phyloP scores from a whole-genome alignment of 1,139 yeast genomes.

The Suhomyces bribrorum region DNA sequence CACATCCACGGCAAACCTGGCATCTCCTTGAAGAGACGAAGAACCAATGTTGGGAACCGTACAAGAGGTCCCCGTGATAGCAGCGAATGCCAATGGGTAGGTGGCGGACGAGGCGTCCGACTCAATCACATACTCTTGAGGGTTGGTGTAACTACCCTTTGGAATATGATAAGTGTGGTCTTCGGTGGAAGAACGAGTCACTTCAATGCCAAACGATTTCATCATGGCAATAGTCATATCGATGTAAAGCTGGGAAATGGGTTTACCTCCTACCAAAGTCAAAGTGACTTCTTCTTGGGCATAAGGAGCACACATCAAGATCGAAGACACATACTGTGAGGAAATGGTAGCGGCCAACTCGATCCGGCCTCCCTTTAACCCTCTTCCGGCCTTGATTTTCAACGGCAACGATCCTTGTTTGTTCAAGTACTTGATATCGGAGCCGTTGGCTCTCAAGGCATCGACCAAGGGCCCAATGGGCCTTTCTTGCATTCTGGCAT shows the following conservation, averaged over 20 bases:
- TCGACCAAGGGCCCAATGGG: conserved; percentile 97
- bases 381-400: conserved; percentile 65
- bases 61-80: conserved; percentile 91
- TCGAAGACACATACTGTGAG: conserved; percentile 95
- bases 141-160: conserved; percentile 75
- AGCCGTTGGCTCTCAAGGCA: conserved; percentile 81
- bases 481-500: conserved; percentile 95
- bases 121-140: conserved; percentile 83
- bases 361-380: conserved; percentile 86
- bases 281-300: conserved; percentile 87
- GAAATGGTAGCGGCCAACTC: conserved; percentile 95
- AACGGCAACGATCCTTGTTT: conserved; percentile 85
- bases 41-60: conserved; percentile 95
- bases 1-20: conserved; percentile 92
- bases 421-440: conserved; percentile 69
- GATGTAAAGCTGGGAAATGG: conserved; percentile 91
- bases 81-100: conserved; percentile 96
- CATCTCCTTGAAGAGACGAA: conserved; percentile 93
- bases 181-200: conserved; percentile 69
- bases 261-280: conserved; percentile 91
- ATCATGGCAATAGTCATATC: conserved; percentile 98
- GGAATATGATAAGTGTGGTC: conserved; percentile 89
- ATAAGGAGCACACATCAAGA: conserved; percentile 97
- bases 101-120: conserved; percentile 99
- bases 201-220: conserved; percentile 83